Percentiles rank a stretch among this genome's conserved stretches.
Conservation (phyloP, 2,329 filamentous ascomycete genomes). For the Fusarium tuaranense region DNA sequence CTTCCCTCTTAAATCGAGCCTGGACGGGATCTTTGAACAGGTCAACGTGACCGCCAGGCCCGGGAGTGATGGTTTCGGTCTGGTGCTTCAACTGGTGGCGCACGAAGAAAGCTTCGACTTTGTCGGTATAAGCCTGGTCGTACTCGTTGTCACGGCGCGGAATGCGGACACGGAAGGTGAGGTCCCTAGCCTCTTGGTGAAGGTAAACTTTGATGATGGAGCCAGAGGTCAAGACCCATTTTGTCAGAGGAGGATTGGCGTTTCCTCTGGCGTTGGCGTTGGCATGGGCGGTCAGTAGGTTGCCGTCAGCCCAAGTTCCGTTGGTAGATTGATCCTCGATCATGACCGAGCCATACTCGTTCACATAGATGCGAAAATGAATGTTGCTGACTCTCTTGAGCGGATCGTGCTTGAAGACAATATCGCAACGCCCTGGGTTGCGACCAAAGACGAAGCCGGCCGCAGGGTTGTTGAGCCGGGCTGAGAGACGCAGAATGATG, state of each 20-base stretch:
- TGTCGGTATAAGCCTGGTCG: conserved; percentile 73
- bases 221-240: conserved; percentile 77
- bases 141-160: conserved; percentile 78
- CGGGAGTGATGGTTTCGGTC: conserved; percentile 61
- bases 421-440: conserved; percentile 77
- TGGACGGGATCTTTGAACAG: conserved; percentile 47
- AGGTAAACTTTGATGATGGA: conserved; percentile 78
- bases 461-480: conserved; percentile 73
- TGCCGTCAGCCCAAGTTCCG: conserved; percentile 86
- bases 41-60: conserved; percentile 59
- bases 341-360: conserved; percentile 88
- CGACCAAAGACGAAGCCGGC: conserved; percentile 90
- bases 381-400: conserved; percentile 86
- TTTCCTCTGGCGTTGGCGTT: conserved; percentile 48
- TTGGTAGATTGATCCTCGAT: conserved; percentile 96
- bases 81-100: conserved; percentile 49
- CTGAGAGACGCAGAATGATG: conserved; percentile 84
- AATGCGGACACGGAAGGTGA: conserved; percentile 88
- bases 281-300: conserved; percentile 65
- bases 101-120: conserved; percentile 75
- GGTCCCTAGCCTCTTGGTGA: conserved; percentile 64
- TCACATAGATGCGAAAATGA: conserved; percentile 96
- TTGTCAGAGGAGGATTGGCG: conserved; percentile 49
- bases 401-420: conserved; percentile 74
- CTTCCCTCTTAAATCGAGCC: conserved; percentile 32